Evolutionary conservation across 805 yeast species (phyloP).

Genomic region (Wickerhamiella azyma): DNA sequence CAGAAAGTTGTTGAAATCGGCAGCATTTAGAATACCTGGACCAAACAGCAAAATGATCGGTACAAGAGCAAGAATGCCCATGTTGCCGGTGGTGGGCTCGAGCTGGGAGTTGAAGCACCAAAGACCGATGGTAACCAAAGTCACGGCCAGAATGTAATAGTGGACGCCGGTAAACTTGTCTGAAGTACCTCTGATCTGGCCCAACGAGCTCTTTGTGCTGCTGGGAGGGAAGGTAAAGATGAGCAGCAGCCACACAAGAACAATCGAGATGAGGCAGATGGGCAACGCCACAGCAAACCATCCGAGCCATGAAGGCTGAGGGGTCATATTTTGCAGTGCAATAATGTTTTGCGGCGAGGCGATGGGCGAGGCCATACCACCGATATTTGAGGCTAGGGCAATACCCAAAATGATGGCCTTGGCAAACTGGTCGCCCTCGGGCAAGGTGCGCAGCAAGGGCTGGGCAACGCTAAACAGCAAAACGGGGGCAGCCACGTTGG

Average conservation of each 20-base stretch:
- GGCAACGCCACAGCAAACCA: conserved; percentile 90
- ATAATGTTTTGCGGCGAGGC: conserved; percentile 94
- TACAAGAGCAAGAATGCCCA: conserved; percentile 89
- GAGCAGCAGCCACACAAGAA: conserved; percentile 61
- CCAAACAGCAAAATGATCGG: conserved; percentile 91
- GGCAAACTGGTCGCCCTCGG: conserved; percentile 62
- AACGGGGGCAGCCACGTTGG: conserved; percentile 96
- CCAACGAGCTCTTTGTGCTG: conserved; percentile 37
- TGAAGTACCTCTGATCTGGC: conserved; percentile 42
- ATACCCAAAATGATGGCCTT: conserved; percentile 80
- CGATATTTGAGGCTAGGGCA: conserved; percentile 84
- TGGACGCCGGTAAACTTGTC: conserved; percentile 64
- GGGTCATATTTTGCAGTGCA: conserved; percentile 77
- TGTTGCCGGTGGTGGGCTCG: conserved; percentile 69
- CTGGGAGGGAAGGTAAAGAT: conserved; percentile 44
- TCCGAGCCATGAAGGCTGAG: conserved; percentile 75
- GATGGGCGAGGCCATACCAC: conserved; percentile 96
- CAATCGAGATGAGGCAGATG: conserved; percentile 46
- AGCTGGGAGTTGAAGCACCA: conserved; percentile 84
- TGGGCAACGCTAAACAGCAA: conserved; percentile 82
- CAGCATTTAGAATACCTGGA: conserved; percentile 70
- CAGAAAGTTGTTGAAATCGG: conserved; percentile 87
- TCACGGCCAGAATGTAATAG: conserved; percentile 56
- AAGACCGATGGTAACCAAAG: conserved; percentile 57
- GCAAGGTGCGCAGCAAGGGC: conserved; percentile 73